A percentile compares a stretch with the other conserved stretches of the same genome.
Evolutionary conservation across 495 filamentous ascomycete species (phyloP).

Genomic region (Cercophora samala): DNA sequence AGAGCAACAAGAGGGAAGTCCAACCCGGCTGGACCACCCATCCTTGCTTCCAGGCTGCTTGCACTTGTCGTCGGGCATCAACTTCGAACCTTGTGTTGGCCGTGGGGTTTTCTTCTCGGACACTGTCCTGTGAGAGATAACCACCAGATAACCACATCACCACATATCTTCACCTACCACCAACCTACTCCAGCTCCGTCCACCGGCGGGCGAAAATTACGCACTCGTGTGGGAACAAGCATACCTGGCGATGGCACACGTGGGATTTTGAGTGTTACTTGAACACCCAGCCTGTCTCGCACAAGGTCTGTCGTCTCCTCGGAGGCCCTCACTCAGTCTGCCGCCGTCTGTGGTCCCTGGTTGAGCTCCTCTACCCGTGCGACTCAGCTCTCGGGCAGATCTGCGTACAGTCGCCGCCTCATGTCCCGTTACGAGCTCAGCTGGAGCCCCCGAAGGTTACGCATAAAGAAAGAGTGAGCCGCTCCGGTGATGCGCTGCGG

Average conservation of each 20-base stretch:
- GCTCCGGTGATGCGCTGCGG: neutral
- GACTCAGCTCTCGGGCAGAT: slow-evolving; percentile 13
- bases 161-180: neutral
- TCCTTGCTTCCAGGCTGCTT: too few species aligned
- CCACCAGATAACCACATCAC: neutral
- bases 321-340: neutral
- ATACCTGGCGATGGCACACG: neutral
- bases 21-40: neutral
- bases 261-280: neutral
- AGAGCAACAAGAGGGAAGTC: neutral
- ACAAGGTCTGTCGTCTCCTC: neutral
- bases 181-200: neutral
- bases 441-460: neutral
- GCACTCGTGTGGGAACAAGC: neutral
- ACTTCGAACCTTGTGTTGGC: too few species aligned
- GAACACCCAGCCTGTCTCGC: neutral
- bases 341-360: neutral
- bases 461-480: neutral
- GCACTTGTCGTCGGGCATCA: neutral
- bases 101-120: too few species aligned
- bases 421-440: slow-evolving; percentile 16
- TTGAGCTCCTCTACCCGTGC: slow-evolving; percentile 5
- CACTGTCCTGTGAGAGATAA: too few species aligned
- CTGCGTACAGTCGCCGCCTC: slow-evolving; percentile 11
- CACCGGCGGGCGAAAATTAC: neutral